Evolutionary conservation across 2,329 filamentous ascomycete species (phyloP).

Genomic region (Immersiporthe knoxdaviesiana): DNA sequence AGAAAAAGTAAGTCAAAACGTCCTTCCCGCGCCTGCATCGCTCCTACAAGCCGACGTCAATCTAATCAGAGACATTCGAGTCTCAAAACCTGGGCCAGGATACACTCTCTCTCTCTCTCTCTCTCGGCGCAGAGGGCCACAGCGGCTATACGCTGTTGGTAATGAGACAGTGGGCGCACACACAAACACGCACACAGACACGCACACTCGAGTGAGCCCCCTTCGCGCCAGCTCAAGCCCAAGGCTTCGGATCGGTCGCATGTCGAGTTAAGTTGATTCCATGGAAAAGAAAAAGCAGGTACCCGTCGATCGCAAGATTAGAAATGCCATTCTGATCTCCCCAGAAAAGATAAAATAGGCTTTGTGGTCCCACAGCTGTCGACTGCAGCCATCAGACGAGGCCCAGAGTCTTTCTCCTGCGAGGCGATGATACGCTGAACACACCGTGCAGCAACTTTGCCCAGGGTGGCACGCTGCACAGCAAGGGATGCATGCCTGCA

Average conservation of each 20-base stretch:
- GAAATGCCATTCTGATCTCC: not conserved
- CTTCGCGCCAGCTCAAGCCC: not conserved
- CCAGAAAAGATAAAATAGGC: not conserved
- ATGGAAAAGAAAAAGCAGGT: not conserved
- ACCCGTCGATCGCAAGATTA: not conserved
- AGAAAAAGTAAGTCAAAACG: not conserved
- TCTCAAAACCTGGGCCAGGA: not conserved
- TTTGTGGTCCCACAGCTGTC: not conserved
- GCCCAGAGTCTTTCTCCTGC: not conserved
- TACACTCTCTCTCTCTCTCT: too few species aligned
- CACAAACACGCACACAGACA: not conserved
- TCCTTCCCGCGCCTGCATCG: not conserved
- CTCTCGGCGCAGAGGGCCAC: not conserved
- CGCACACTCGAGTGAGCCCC: not conserved
- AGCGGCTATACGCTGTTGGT: conserved; percentile 10
- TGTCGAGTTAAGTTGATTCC: conserved; percentile 12
- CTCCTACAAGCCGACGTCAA: not conserved
- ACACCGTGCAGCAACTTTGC: not conserved
- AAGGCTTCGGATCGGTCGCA: conserved; percentile 11
- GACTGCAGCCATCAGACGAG: not conserved
- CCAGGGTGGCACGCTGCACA: not conserved
- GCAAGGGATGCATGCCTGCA: not conserved
- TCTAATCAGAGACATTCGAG: not conserved
- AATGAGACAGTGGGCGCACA: conserved; percentile 13
- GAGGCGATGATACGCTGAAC: not conserved